Base-by-base conservation (phyloP, 1,284 basidiomycete species). In the Ceratobasidium sp. region DNA sequence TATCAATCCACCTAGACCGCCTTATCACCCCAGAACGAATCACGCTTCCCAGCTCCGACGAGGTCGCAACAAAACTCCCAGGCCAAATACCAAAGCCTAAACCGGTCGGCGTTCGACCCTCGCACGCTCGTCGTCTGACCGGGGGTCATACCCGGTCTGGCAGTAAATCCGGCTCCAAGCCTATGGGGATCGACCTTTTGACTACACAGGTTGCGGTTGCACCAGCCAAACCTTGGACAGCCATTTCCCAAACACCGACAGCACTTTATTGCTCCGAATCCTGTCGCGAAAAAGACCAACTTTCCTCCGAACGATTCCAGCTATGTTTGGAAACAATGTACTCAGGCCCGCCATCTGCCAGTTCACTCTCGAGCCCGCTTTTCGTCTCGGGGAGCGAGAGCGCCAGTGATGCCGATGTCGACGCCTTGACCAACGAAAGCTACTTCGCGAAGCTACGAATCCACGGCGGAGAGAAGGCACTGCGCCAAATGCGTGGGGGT, bases 241-340 rank as follows among this genome's bases (percentile, higher is more conserved):
- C 91, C 78, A 91, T 92, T 79, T 89, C 91, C 79, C 88, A 88
- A 76, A 81, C 82, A 0, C 90, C 88, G 13, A 85, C 85, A 1
- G 89, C 90, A 25, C 83, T 92, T 71, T 92, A 92, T 78, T 92
- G 90, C 79, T 91, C 89, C 1, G 88, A 90, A 72, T 83, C 87
- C 75, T 92, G 90, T 42, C 49, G 62, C 4, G 62, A 67, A 32
- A 40, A 38, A 32, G 62, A 67, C 62, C 62, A 67, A 22, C 50
- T 22, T 1, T 32, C 40, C 6, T 54, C 62, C 1, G 62, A 67
- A 35, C 32, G 50, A 3, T 67, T 67, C 38, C 49, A 67, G 38
- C 50, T 52, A 5, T 53, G 35, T 22, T 27, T 64, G 17, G 62
- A 67, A 40, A 67, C 62, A 4, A 67, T 67, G 62, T 67, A 53